Evolutionary conservation across 164 flowering plant species (phyloP).

Genomic region (Houttuynia cordata): DNA sequence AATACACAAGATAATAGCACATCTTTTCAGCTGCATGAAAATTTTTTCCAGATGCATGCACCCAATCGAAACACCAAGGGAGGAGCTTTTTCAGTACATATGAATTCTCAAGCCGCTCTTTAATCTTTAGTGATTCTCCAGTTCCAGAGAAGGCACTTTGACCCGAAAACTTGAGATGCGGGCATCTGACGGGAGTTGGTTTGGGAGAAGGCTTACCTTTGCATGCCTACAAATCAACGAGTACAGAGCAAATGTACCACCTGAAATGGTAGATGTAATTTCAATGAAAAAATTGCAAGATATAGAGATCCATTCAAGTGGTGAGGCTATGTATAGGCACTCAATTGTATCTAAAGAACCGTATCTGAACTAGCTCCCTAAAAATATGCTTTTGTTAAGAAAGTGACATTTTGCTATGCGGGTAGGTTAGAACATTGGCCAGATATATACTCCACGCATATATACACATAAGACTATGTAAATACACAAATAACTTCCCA

Average conservation of each 20-base stretch:
- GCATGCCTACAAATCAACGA: slow-evolving; percentile 96
- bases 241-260: slow-evolving; percentile 97
- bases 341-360: too few species aligned
- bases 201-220: slow-evolving; percentile 96
- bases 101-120: slow-evolving; percentile 83
- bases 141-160: slow-evolving; percentile 95
- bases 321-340: neutral
- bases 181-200: slow-evolving; percentile 93
- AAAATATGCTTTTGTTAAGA: too few species aligned
- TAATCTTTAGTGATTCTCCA: slow-evolving; percentile 87
- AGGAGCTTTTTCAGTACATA: slow-evolving; percentile 69
- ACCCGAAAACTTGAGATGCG: slow-evolving; percentile 98
- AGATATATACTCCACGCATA: too few species aligned
- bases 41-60: too few species aligned
- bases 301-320: neutral
- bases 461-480: too few species aligned
- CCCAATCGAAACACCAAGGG: neutral
- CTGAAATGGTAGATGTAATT: slow-evolving; percentile 28
- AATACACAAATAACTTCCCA: too few species aligned
- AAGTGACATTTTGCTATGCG: too few species aligned
- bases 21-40: neutral
- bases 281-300: neutral
- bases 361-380: too few species aligned
- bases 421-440: too few species aligned
- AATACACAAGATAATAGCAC: neutral